Conservation (phyloP, 164 flowering plant species). For the Sextonia rubra region DNA sequence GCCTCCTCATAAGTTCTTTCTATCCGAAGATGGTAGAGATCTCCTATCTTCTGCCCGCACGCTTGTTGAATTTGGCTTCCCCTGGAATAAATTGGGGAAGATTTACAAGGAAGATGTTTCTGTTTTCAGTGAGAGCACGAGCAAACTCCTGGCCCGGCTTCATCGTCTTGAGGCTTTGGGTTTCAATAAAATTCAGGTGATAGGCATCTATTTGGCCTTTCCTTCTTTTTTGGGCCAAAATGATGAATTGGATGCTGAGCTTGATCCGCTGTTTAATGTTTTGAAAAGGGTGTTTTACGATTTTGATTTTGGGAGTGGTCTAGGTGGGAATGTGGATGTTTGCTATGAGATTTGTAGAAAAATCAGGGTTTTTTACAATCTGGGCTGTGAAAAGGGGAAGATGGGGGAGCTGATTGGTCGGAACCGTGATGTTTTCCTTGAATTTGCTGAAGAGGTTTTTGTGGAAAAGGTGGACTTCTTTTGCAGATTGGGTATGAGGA, state of each 20-base stretch:
- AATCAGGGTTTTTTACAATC: constrained; percentile 45
- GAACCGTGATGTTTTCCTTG: constrained; percentile 31
- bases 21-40: constrained; percentile 29
- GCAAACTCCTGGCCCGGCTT: constrained; percentile 30
- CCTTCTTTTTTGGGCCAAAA: constrained; percentile 42
- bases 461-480: constrained; percentile 47
- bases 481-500: constrained; percentile 31
- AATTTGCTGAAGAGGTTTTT: constrained; percentile 43
- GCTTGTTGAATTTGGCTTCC: constrained; percentile 51
- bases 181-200: constrained; percentile 30
- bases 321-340: constrained; percentile 47
- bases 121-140: constrained; percentile 31
- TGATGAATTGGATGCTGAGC: constrained; percentile 19
- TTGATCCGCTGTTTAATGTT: constrained; percentile 39
- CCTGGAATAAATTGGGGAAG: constrained; percentile 60
- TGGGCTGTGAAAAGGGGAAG: constrained; percentile 51
- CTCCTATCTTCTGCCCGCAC: constrained; percentile 34
- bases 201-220: constrained; percentile 61
- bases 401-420: constrained; percentile 43
- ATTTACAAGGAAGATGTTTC: constrained; percentile 40
- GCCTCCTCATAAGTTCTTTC: constrained; percentile 40
- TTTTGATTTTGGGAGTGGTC: constrained; percentile 29
- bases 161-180: constrained; percentile 29
- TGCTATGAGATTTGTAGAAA: constrained; percentile 58
- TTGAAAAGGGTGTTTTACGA: constrained; percentile 43